Conservation (phyloP, 768 basidiomycete genomes). For the Suillus clintonianus region DNA sequence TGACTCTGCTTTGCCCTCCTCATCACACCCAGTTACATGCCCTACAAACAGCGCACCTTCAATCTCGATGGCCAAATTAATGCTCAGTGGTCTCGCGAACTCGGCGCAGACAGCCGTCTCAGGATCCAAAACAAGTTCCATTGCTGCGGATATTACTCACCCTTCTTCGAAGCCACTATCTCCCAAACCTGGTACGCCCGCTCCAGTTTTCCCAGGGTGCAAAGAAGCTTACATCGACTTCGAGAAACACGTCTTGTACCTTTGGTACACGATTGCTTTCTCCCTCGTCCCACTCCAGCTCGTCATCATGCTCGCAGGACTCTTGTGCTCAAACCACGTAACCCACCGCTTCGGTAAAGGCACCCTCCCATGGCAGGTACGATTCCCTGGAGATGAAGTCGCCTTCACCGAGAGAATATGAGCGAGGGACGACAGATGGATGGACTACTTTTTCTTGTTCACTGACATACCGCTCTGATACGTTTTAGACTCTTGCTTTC, state of each 20-base stretch:
- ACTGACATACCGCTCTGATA: neutral
- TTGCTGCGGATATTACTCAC: conserved; percentile 84
- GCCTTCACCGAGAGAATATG: neutral
- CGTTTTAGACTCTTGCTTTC: neutral
- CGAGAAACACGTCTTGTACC: conserved; percentile 52
- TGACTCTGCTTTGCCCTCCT: conserved; percentile 76
- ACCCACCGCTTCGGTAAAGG: conserved; percentile 88
- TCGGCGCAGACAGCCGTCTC: conserved; percentile 61
- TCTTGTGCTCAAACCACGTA: conserved; percentile 81
- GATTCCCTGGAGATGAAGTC: neutral
- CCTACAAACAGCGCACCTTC: conserved; percentile 73
- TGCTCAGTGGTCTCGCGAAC: conserved; percentile 67
- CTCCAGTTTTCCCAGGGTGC: conserved; percentile 71
- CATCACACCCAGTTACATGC: conserved; percentile 74
- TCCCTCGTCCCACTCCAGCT: conserved; percentile 70
- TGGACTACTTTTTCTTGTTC: conserved; percentile 1
- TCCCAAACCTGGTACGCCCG: conserved; percentile 75
- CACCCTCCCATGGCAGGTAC: conserved; percentile 55
- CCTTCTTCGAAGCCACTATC: conserved; percentile 78
- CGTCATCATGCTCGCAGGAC: conserved; percentile 56
- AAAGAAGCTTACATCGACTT: conserved; percentile 63
- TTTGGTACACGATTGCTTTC: conserved; percentile 71
- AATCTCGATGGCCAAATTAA: conserved; percentile 84
- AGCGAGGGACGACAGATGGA: neutral
- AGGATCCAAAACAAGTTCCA: conserved; percentile 70